These are phyloP conservation scores for Colletotrichum sp. DNA, from an alignment of 2,329 filamentous ascomycete species.

Conservation along the genomic window DNA sequence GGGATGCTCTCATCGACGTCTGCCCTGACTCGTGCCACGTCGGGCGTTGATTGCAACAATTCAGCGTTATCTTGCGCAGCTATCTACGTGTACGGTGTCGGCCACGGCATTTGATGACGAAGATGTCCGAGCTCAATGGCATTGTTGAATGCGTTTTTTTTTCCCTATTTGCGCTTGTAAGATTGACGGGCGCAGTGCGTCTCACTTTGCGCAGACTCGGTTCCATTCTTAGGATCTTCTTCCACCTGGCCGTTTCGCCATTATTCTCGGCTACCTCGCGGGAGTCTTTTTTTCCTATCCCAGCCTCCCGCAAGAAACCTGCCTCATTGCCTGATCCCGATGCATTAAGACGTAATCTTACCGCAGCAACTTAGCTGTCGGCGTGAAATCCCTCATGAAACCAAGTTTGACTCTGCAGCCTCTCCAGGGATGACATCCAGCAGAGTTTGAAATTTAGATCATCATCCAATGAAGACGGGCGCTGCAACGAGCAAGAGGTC, in stretches of 20 bases:
- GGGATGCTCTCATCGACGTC: not conserved
- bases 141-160: not conserved
- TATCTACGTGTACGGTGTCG: not conserved
- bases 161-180: not conserved
- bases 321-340: conserved; percentile 1
- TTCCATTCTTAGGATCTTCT: not conserved
- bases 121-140: not conserved
- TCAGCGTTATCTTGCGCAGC: not conserved
- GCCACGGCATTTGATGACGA: not conserved
- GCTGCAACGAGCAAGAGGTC: not conserved
- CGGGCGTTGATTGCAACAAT: not conserved
- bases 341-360: conserved; percentile 23
- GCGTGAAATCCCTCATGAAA: conserved; percentile 20
- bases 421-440: conserved; percentile 12
- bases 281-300: not conserved
- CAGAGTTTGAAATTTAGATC: conserved; percentile 1
- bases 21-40: conserved; percentile 13
- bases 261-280: conserved; percentile 19
- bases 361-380: not conserved
- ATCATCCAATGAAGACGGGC: conserved; percentile 13
- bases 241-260: not conserved
- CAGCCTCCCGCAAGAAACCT: not conserved
- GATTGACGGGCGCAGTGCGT: not conserved
- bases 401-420: conserved; percentile 17
- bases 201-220: not conserved